phyloP scores from a whole-genome alignment of 441 rosid genomes.

The Mallotus japonicus region DNA sequence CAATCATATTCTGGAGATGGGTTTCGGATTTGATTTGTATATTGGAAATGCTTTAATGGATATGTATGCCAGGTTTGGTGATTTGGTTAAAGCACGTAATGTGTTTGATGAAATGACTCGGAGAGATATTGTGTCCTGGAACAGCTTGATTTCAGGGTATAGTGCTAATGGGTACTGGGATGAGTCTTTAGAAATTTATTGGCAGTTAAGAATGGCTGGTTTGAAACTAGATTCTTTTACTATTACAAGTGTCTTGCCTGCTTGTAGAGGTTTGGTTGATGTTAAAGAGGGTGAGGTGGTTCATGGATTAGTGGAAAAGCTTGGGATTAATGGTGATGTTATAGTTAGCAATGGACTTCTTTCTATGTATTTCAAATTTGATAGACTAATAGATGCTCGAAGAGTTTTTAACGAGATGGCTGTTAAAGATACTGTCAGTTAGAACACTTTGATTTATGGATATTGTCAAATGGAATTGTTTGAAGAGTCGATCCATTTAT shows the following conservation, averaged over 20 bases:
- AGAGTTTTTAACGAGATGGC: slow-evolving; percentile 54
- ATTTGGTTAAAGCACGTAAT: slow-evolving; percentile 36
- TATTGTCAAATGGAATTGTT: slow-evolving; percentile 40
- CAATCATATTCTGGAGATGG: slow-evolving; percentile 32
- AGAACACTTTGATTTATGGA: slow-evolving; percentile 63
- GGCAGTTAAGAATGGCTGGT: slow-evolving; percentile 30
- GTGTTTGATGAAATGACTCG: slow-evolving; percentile 56
- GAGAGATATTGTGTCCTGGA: slow-evolving; percentile 59
- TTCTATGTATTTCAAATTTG: slow-evolving; percentile 59
- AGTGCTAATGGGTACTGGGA: slow-evolving; percentile 46
- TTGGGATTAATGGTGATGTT: slow-evolving; percentile 37
- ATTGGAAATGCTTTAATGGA: slow-evolving; percentile 57
- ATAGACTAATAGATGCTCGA: slow-evolving; percentile 35
- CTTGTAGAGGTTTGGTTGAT: slow-evolving; percentile 47
- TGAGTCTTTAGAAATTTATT: slow-evolving; percentile 44
- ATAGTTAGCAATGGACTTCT: slow-evolving; percentile 55
- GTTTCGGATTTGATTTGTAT: slow-evolving; percentile 49
- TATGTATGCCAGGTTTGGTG: slow-evolving; percentile 52
- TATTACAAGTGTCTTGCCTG: slow-evolving; percentile 53
- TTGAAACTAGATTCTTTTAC: slow-evolving; percentile 51
- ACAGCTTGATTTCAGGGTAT: slow-evolving; percentile 58
- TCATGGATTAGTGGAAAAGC: slow-evolving; percentile 53
- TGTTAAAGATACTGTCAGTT: slow-evolving; percentile 48
- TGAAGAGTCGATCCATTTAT: slow-evolving; percentile 43
- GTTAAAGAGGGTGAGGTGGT: slow-evolving; percentile 41